Percentiles rank a stretch among this genome's conserved stretches.
Conservation (phyloP, 352 stramenopile genomes). For the Phytophthora citricola region DNA sequence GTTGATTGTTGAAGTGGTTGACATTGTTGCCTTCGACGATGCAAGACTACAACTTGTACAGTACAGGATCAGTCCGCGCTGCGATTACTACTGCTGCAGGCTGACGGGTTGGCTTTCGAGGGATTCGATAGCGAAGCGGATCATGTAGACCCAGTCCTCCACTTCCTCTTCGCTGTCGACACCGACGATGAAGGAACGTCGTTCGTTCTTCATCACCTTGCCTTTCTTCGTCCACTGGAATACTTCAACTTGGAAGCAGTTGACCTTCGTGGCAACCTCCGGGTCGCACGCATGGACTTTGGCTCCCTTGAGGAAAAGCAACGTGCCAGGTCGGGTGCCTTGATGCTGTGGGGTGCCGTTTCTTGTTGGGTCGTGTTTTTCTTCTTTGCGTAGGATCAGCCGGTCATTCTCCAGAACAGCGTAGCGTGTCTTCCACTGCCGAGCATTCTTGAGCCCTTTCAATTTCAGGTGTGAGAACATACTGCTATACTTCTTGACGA, state of each 20-base stretch:
- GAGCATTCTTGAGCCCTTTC: slow-evolving; percentile 58
- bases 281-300: slow-evolving; percentile 79
- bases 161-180: slow-evolving; percentile 81
- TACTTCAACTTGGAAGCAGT: slow-evolving; percentile 89
- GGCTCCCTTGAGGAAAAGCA: slow-evolving; percentile 74
- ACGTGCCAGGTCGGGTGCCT: slow-evolving; percentile 49
- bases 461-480: slow-evolving; percentile 81
- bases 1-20: slow-evolving; percentile 6
- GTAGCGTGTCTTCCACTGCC: slow-evolving; percentile 87
- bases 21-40: slow-evolving; percentile 7
- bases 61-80: slow-evolving; percentile 5
- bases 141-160: slow-evolving; percentile 87
- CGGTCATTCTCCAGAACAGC: slow-evolving; percentile 74
- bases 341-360: slow-evolving; percentile 25
- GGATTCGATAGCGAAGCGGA: slow-evolving; percentile 86
- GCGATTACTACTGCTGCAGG: slow-evolving; percentile 8
- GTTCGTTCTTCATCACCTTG: slow-evolving; percentile 65
- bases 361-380: slow-evolving; percentile 34
- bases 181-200: slow-evolving; percentile 74
- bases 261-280: slow-evolving; percentile 74
- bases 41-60: slow-evolving; percentile 12
- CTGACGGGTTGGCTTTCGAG: slow-evolving; percentile 61
- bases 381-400: slow-evolving; percentile 78
- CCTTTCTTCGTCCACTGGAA: slow-evolving; percentile 86
- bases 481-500: slow-evolving; percentile 85